Percentiles rank a stretch among this genome's conserved stretches.
These are phyloP conservation scores for Triangularia verruculosa DNA, from an alignment of 2,329 filamentous ascomycete species.

Conservation along the genomic window DNA sequence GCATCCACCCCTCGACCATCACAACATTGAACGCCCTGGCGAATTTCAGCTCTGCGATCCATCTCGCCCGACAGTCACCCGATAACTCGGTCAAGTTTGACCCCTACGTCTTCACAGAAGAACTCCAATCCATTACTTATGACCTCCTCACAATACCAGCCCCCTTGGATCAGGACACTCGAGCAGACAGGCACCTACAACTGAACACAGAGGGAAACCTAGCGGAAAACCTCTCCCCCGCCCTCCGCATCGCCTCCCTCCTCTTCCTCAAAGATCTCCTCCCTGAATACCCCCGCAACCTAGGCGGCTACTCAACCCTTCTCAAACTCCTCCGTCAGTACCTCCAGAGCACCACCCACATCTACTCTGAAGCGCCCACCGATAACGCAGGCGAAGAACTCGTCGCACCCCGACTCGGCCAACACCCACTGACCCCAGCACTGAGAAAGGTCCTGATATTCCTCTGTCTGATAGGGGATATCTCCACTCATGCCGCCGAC, in stretches of 20 bases:
- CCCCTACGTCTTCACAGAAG: conserved; percentile 33
- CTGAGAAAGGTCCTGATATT: conserved; percentile 30
- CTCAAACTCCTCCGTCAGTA: conserved; percentile 30
- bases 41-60: conserved; percentile 29
- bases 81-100: conserved; percentile 27
- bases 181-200: background rate
- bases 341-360: conserved; percentile 18
- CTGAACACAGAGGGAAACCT: background rate
- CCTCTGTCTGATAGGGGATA: conserved; percentile 31
- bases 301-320: conserved; percentile 33
- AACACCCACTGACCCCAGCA: conserved; percentile 8
- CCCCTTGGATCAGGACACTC: conserved; percentile 25
- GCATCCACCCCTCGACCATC: conserved; percentile 27
- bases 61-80: conserved; percentile 21
- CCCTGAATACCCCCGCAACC: conserved; percentile 33
- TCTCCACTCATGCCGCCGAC: conserved; percentile 28
- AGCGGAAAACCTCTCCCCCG: conserved; percentile 26
- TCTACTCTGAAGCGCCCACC: background rate
- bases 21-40: conserved; percentile 29
- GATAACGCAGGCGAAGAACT: background rate
- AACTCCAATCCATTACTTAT: conserved; percentile 32
- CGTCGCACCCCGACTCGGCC: background rate
- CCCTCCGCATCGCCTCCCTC: conserved; percentile 32
- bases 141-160: conserved; percentile 30
- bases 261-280: conserved; percentile 35